Evolutionary conservation across 495 filamentous ascomycete genomes (phyloP), one percentile per base, ranked within the genome.

Genomic region (Aspergillus incahuasiensis): DNA sequence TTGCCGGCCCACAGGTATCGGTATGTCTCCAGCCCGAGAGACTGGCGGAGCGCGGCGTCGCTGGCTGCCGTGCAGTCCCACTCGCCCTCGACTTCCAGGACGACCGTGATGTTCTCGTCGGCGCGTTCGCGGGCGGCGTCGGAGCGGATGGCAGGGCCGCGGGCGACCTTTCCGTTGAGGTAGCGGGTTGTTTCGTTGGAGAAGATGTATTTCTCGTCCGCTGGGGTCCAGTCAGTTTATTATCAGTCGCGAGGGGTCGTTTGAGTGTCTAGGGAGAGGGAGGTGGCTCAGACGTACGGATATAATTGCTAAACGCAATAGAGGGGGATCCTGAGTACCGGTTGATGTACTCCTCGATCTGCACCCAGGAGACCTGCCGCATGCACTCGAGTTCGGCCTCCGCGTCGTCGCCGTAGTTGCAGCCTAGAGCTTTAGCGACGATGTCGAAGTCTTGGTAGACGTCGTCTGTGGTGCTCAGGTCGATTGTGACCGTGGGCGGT

Each of bases 371-470:
- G n/a, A 79, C 51, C 21, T 66, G 62, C 18, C 70, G 73, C 75
- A 81, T 76, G 54, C 77, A 81, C 2, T 79, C 75, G 3, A 66
- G 62, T 8, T 61, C 44, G 1, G 72, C 65, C 15, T 57, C 43
- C 7, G 67, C 56, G 18, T 75, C 67, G 16, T 57, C 43, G 9
- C 66, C 63, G 59, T 68, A 69, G 32, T 68, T 67, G 59, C 78
- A 81, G 44, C 74, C 76, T 22, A 78, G 56, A 3, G 68, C 59
- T 35, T 61, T 48, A 6, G 78, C 77, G 6, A 78, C 72, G 48
- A 72, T 74, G 18, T 69, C 68, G 58, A 79, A 79, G 47, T 72
- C 72, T 12, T 52, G 22, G 55, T 68, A 55, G 9, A 52, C 38
- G 24, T 63, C 55, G 43, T 68, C 63, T 6, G 48, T 28, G 30